phyloP scores from a whole-genome alignment of 2,329 filamentous ascomycete species.

The Talaromyces sp. region DNA sequence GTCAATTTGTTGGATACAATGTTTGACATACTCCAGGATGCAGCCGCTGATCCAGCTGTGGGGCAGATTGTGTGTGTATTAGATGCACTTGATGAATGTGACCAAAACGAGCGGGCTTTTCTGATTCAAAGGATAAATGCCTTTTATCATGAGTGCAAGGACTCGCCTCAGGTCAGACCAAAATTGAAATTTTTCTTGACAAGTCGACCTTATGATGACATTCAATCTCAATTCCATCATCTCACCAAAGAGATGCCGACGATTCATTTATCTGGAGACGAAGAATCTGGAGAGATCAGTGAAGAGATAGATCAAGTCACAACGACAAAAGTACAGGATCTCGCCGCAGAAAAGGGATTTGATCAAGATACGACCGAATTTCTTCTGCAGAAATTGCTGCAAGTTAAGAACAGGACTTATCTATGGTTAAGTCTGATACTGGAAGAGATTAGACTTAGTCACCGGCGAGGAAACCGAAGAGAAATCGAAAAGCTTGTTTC shows the following conservation, averaged over 20 bases:
- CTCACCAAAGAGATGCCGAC: background rate
- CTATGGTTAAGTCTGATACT: slow-evolving; percentile 33
- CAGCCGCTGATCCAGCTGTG: background rate
- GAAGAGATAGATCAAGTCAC: slow-evolving; percentile 17
- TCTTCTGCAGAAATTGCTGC: slow-evolving; percentile 19
- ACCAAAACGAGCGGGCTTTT: slow-evolving; percentile 7
- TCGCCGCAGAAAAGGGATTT: slow-evolving; percentile 12
- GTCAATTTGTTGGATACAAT: background rate
- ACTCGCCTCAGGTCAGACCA: background rate
- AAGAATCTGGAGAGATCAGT: slow-evolving; percentile 7
- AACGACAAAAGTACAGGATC: slow-evolving; percentile 6
- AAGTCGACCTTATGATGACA: slow-evolving; percentile 9
- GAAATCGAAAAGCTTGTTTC: slow-evolving; percentile 1
- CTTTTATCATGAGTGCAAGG: background rate
- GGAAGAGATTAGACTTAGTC: background rate
- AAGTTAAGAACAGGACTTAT: slow-evolving; percentile 28
- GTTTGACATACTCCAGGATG: background rate
- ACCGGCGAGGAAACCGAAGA: background rate
- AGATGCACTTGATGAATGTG: slow-evolving; percentile 37
- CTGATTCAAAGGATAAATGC: slow-evolving; percentile 10
- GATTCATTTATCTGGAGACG: slow-evolving; percentile 11
- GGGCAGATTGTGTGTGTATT: slow-evolving; percentile 26
- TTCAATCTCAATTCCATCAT: background rate
- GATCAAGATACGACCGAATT: background rate
- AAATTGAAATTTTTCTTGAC: slow-evolving; percentile 26